Evolutionary conservation across 1,284 basidiomycete species (phyloP), one percentile per base, ranked within the genome.

Genomic region (Rhodotorula sp.): DNA sequence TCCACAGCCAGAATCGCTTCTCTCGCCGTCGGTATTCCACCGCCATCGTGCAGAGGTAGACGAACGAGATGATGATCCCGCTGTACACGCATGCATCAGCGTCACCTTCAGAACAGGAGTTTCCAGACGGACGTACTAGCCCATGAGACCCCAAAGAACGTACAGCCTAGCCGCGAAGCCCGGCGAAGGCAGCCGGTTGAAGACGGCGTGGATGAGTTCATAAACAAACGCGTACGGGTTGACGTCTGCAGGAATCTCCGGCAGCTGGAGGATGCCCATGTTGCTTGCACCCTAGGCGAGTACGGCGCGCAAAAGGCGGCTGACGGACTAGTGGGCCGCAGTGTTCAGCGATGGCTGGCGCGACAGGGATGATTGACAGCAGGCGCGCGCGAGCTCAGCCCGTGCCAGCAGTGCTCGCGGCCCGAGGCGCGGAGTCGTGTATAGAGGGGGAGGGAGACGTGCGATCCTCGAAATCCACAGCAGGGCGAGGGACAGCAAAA

Each of bases 111-210:
- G n/a, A n/a, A n/a, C n/a, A n/a, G n/a, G n/a, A n/a, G n/a, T n/a
- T n/a, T n/a, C n/a, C n/a, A n/a, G n/a, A n/a, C n/a, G n/a, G n/a
- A 64, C 70, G 41, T 25, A 71, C 70, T 67, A 71, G 7, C 56
- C 70, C 25, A 44, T 49, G 7, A 71, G 19, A 10, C 56, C 66
- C 56, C 61, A 71, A 23, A 71, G 49, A 13, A 71, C 61, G 25
- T 21, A 17, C 17, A 71, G 25, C 25, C 70, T 34, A 5, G 66
- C 42, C 4, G 5, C n/a, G 52, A 67, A 67, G 14, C 70, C 66
- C 7, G 45, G 46, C 23, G 60, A 49, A n/a, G 66, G 46, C 7
- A 41, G 49, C 19, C 41, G 54, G 19, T 60, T 48, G 27, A 71
- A 42, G 21, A 64, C 46, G 17, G 21, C 17, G 17, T 55, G 42